phyloP scores from a whole-genome alignment of 257 asterid genomes.

The Solanum peruvianum region DNA sequence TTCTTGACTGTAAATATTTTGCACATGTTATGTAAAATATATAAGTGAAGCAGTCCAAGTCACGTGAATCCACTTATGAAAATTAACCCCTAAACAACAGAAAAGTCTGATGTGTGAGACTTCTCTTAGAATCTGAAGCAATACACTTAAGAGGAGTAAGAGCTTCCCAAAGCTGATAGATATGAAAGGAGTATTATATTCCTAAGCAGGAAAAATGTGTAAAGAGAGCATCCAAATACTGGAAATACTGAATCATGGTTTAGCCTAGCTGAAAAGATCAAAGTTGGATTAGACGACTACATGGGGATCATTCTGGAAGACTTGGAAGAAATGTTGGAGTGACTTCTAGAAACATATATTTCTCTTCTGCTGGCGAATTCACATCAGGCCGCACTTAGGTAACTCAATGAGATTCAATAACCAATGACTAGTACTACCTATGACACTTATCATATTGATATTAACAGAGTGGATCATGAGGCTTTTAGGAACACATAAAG shows the following conservation, averaged over 20 bases:
- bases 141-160: neutral
- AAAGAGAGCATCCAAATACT: neutral
- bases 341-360: neutral
- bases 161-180: neutral
- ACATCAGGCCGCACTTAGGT: neutral
- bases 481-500: neutral
- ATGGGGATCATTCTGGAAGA: neutral
- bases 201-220: neutral
- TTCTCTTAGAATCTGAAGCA: neutral
- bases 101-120: neutral
- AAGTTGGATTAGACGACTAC: neutral
- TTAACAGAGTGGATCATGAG: neutral
- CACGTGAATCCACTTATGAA: neutral
- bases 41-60: neutral
- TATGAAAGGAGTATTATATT: neutral
- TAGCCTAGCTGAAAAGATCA: neutral
- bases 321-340: neutral
- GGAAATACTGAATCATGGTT: neutral
- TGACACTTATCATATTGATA: neutral
- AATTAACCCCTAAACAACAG: neutral
- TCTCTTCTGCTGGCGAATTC: neutral
- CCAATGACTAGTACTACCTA: neutral
- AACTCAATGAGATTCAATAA: neutral
- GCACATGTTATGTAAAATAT: neutral
- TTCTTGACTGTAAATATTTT: neutral